Conservation (phyloP, 495 filamentous ascomycete species). For the Chaetomium tenue region DNA sequence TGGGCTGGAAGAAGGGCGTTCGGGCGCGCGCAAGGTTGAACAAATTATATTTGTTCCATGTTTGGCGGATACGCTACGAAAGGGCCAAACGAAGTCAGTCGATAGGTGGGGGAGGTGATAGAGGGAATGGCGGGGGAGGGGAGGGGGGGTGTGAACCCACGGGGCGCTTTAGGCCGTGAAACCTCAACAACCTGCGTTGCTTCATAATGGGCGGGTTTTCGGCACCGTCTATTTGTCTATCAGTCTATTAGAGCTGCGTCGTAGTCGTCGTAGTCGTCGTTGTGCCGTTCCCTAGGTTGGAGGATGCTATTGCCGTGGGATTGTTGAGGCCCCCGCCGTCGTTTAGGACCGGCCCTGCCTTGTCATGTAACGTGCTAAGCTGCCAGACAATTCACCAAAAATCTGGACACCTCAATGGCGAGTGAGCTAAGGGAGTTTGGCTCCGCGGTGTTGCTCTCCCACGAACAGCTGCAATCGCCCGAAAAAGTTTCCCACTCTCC, state of each 20-base stretch:
- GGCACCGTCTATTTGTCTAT: constrained; percentile 8
- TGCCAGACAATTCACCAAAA: neutral
- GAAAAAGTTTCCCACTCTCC: constrained; percentile 30
- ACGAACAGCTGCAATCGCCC: constrained; percentile 15
- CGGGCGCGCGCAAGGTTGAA: constrained; percentile 69
- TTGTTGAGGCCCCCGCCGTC: constrained; percentile 17
- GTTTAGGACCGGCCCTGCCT: constrained; percentile 6
- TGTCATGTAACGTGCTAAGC: neutral
- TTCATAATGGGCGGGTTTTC: constrained; percentile 45
- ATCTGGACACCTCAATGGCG: constrained; percentile 1
- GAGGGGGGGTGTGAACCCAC: constrained; percentile 44
- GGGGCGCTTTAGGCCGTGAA: constrained; percentile 61
- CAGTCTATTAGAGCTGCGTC: neutral
- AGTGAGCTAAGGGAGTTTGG: neutral
- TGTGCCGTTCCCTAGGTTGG: neutral
- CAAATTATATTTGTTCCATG: constrained; percentile 97
- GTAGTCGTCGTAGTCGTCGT: neutral
- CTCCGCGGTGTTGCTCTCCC: constrained; percentile 11
- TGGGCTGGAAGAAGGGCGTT: constrained; percentile 34
- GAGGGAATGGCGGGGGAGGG: neutral
- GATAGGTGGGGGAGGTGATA: constrained; percentile 5
- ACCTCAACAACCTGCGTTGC: constrained; percentile 53
- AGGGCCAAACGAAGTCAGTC: constrained; percentile 23
- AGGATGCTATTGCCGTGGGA: constrained; percentile 10
- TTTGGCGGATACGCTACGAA: constrained; percentile 87